Conservation (phyloP, 176 grass and related monocot genomes). For the Dactylis glomerata region DNA sequence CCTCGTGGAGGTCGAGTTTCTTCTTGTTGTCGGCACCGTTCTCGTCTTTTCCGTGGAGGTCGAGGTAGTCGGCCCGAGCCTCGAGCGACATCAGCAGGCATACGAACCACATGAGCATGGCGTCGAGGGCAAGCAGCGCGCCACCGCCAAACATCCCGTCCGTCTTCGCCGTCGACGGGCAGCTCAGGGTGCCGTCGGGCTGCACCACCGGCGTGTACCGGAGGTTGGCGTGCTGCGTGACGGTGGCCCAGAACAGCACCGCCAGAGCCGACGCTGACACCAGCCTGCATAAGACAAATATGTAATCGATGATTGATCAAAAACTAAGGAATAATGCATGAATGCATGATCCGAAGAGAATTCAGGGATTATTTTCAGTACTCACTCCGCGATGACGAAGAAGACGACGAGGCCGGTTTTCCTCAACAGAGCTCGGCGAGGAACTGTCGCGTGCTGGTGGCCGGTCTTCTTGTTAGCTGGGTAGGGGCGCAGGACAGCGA, state of each 20-base stretch:
- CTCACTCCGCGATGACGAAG: slow-evolving; percentile 48
- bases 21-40: neutral
- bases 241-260: slow-evolving; percentile 39
- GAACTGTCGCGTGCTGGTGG: slow-evolving; percentile 23
- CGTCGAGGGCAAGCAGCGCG: slow-evolving; percentile 51
- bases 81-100: slow-evolving; percentile 55
- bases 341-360: neutral
- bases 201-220: neutral
- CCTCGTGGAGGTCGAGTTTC: neutral
- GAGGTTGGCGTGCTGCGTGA: slow-evolving; percentile 36
- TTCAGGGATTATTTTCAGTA: neutral
- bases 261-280: slow-evolving; percentile 34
- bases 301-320: neutral
- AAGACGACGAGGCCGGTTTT: slow-evolving; percentile 36
- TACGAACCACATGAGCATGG: slow-evolving; percentile 62
- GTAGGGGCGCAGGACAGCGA: slow-evolving; percentile 52
- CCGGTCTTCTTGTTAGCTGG: neutral
- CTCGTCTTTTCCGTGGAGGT: slow-evolving; percentile 14
- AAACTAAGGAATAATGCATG: neutral
- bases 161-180: slow-evolving; percentile 40
- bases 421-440: slow-evolving; percentile 27
- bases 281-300: slow-evolving; percentile 10
- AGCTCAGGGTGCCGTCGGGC: slow-evolving; percentile 18
- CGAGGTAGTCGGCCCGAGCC: slow-evolving; percentile 43
- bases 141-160: slow-evolving; percentile 51